These are phyloP conservation scores for Penicillium sp. DNA, from an alignment of 2,329 filamentous ascomycete genomes.

Conservation along the genomic window DNA sequence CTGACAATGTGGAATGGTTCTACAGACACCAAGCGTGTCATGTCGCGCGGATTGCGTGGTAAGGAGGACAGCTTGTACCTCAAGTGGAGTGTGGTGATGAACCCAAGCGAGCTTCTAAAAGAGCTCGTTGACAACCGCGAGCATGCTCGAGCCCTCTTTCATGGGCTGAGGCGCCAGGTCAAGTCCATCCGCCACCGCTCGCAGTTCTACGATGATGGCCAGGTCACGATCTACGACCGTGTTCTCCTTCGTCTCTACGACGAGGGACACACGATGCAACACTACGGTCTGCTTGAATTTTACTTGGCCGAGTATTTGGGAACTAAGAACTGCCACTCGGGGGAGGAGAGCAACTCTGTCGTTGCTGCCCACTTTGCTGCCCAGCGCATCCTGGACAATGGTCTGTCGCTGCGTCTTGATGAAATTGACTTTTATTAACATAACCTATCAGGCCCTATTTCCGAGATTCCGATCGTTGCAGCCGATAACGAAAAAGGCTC, in stretches of 20 bases:
- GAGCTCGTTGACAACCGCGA: conserved; percentile 29
- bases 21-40: neutral
- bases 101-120: conserved; percentile 29
- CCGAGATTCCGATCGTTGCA: neutral
- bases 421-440: neutral
- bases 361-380: conserved; percentile 29
- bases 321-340: conserved; percentile 20
- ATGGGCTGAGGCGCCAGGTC: conserved; percentile 36
- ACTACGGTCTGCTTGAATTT: conserved; percentile 35
- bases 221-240: conserved; percentile 43
- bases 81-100: conserved; percentile 8
- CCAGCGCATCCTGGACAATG: conserved; percentile 22
- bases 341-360: conserved; percentile 20
- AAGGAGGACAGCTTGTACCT: conserved; percentile 9
- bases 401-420: neutral
- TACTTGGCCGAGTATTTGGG: conserved; percentile 42
- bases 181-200: conserved; percentile 37
- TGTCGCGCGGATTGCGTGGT: neutral
- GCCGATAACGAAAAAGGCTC: neutral
- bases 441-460: neutral
- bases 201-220: conserved; percentile 29
- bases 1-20: neutral
- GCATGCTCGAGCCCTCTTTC: conserved; percentile 26
- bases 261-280: conserved; percentile 30
- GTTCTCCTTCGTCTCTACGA: conserved; percentile 36